Evolutionary conservation across 441 rosid species (phyloP).

Genomic region (Arabidopsis hybrid): DNA sequence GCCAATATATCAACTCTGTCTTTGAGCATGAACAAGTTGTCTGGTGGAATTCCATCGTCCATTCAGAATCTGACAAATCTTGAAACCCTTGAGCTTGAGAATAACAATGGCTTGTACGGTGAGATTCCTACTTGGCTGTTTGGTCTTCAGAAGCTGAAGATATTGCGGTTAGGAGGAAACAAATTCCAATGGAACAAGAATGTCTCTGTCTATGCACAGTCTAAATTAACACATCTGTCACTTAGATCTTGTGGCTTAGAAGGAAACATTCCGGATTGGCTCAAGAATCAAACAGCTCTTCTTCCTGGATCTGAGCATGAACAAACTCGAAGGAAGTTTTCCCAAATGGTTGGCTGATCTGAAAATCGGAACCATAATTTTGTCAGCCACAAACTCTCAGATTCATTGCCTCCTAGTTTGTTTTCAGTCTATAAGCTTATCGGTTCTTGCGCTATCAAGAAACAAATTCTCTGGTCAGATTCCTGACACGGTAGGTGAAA

Average conservation of each 20-base stretch:
- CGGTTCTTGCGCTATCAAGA: conserved; percentile 24
- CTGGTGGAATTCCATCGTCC: conserved; percentile 31
- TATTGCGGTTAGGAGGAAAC: conserved; percentile 33
- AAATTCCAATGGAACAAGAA: conserved; percentile 40
- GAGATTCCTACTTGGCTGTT: conserved; percentile 41
- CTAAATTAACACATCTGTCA: conserved; percentile 30
- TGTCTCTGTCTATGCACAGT: conserved; percentile 20
- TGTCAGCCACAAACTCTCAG: conserved; percentile 49
- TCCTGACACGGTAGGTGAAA: conserved; percentile 41
- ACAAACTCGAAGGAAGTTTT: conserved; percentile 45
- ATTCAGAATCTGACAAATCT: conserved; percentile 32
- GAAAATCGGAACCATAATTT: neutral
- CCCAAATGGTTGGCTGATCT: conserved; percentile 44
- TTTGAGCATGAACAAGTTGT: conserved; percentile 20
- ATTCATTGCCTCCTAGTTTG: conserved; percentile 47
- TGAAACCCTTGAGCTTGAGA: conserved; percentile 9
- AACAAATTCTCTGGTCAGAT: conserved; percentile 47
- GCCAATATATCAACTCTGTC: conserved; percentile 31
- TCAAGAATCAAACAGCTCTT: conserved; percentile 44
- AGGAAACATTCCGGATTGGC: conserved; percentile 44
- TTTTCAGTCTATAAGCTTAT: conserved; percentile 37
- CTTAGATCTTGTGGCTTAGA: conserved; percentile 44
- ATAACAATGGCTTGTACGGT: conserved; percentile 26
- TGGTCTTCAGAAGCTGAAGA: conserved; percentile 30
- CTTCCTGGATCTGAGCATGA: conserved; percentile 48